Conservation (phyloP, 1,284 basidiomycete species). For the Paramarasmius palmivorus region DNA sequence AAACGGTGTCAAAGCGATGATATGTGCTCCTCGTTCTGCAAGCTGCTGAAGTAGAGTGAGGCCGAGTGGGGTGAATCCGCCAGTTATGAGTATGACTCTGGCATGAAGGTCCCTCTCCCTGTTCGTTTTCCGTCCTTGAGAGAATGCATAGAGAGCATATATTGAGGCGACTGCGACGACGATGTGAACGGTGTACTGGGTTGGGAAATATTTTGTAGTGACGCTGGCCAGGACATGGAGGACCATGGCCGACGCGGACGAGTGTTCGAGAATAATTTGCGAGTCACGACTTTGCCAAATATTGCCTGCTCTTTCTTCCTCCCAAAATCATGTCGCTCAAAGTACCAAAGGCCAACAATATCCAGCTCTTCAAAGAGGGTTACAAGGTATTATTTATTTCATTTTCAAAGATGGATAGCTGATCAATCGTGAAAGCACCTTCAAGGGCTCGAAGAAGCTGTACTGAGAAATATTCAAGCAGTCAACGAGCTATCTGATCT, state of each 20-base stretch:
- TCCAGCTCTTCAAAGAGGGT: slow-evolving; percentile 94
- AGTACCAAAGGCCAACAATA: slow-evolving; percentile 87
- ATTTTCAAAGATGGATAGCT: slow-evolving; percentile 10
- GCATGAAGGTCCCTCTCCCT: slow-evolving; percentile 75
- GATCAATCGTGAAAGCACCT: slow-evolving; percentile 58
- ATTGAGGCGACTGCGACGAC: slow-evolving; percentile 41
- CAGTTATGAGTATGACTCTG: slow-evolving; percentile 69
- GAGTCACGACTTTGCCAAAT: neutral
- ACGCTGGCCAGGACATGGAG: neutral
- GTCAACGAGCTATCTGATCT: slow-evolving; percentile 94
- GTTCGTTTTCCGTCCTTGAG: slow-evolving; percentile 66
- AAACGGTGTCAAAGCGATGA: slow-evolving; percentile 67
- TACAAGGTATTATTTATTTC: slow-evolving; percentile 68
- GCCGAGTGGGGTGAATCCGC: slow-evolving; percentile 72
- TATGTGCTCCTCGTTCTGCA: slow-evolving; percentile 70
- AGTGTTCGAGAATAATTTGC: neutral
- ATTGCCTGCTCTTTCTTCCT: slow-evolving; percentile 1
- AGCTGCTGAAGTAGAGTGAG: slow-evolving; percentile 63
- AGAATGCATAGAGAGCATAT: slow-evolving; percentile 53
- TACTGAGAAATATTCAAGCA: slow-evolving; percentile 94
- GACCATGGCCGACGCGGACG: neutral
- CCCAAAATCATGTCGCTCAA: slow-evolving; percentile 79
- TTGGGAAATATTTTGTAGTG: slow-evolving; percentile 34
- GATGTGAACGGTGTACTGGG: slow-evolving; percentile 46
- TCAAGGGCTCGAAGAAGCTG: slow-evolving; percentile 91